These are phyloP conservation scores for Hansenula lynferdii DNA, from an alignment of 1,139 yeast species.

Conservation along the genomic window DNA sequence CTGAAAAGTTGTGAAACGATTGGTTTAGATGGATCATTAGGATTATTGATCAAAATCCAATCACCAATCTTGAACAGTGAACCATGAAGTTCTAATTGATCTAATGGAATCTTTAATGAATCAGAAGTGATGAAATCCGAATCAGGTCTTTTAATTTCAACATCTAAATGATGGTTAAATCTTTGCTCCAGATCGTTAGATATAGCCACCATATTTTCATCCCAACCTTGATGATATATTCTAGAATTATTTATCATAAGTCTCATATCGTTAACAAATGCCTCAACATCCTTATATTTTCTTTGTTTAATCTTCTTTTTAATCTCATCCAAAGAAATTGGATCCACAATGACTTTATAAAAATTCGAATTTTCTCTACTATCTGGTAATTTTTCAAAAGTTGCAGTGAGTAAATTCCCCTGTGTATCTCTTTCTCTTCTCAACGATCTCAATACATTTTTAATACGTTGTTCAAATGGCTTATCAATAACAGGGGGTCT, in stretches of 20 bases:
- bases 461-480: conserved; percentile 90
- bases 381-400: conserved; percentile 84
- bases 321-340: conserved; percentile 79
- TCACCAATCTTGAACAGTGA: conserved; percentile 82
- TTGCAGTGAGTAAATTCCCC: conserved; percentile 43
- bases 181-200: conserved; percentile 54
- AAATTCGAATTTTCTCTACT: conserved; percentile 61
- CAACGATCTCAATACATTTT: conserved; percentile 75
- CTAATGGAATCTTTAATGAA: conserved; percentile 73
- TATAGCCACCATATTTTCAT: background rate
- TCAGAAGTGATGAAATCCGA: conserved; percentile 69
- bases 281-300: conserved; percentile 71
- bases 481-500: conserved; percentile 95
- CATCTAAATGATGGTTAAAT: conserved; percentile 55
- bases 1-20: conserved; percentile 92
- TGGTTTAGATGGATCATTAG: conserved; percentile 84
- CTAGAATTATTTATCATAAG: conserved; percentile 74
- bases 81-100: conserved; percentile 67
- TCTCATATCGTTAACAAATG: conserved; percentile 71
- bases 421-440: conserved; percentile 63
- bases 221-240: conserved; percentile 45
- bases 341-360: conserved; percentile 57
- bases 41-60: conserved; percentile 86
- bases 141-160: conserved; percentile 79
- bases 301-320: conserved; percentile 83